Evolutionary conservation across 768 basidiomycete genomes (phyloP).

Genomic region (Tricholoma terreum): DNA sequence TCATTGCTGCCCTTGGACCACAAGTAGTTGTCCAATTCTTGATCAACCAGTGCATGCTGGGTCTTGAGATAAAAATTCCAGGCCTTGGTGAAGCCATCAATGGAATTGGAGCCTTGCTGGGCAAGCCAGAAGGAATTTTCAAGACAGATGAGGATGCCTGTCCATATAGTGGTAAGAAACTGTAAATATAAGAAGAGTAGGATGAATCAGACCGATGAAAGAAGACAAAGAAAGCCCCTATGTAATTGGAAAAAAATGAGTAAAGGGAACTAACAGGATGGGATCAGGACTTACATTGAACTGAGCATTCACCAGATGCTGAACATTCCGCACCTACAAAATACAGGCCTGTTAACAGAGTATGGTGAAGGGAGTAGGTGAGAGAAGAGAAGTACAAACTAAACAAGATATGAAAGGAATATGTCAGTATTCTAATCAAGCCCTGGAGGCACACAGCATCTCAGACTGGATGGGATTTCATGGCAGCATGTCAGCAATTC

Average conservation of each 20-base stretch:
- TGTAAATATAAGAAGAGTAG: background rate
- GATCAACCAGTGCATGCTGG: background rate
- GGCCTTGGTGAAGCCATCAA: background rate
- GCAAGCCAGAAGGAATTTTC: no score
- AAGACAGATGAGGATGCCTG: background rate
- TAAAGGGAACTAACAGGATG: background rate
- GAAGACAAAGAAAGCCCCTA: background rate
- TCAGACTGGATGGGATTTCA: no score
- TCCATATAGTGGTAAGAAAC: background rate
- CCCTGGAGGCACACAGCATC: no score
- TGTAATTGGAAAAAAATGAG: background rate
- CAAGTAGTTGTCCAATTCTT: background rate
- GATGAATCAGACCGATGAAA: background rate
- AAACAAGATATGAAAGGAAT: background rate
- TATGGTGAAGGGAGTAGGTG: background rate
- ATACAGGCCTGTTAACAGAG: background rate
- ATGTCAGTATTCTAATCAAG: no score
- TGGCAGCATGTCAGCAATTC: no score
- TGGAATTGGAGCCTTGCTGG: background rate
- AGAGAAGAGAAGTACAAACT: background rate
- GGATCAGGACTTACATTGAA: background rate
- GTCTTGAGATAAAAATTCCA: background rate
- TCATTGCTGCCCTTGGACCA: background rate
- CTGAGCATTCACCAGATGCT: background rate
- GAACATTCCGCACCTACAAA: background rate